phyloP scores from a whole-genome alignment of 352 stramenopile genomes.

The Globisporangium acanthophoron region DNA sequence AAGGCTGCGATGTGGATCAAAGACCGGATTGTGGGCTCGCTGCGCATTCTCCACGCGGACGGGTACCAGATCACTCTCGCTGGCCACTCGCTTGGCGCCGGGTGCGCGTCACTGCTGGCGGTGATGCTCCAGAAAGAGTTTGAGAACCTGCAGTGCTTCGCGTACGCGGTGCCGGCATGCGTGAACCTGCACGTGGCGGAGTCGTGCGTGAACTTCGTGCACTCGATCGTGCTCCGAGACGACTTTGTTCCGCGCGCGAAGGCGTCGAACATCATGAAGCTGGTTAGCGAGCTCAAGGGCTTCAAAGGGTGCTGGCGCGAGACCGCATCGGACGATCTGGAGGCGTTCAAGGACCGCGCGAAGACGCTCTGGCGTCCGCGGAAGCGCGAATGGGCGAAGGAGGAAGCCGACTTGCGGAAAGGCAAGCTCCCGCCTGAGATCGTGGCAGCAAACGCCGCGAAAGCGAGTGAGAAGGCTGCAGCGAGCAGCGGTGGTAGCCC shows the following conservation, averaged over 20 bases:
- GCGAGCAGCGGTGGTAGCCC: neutral
- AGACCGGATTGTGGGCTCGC: conserved; percentile 66
- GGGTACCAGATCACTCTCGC: conserved; percentile 81
- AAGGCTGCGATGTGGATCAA: conserved; percentile 88
- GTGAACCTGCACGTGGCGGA: conserved; percentile 79
- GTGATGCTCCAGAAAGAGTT: conserved; percentile 88
- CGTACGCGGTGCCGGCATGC: conserved; percentile 81
- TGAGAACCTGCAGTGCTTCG: conserved; percentile 72
- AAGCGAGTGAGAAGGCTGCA: neutral
- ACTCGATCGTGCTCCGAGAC: conserved; percentile 82
- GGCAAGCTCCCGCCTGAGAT: conserved; percentile 25
- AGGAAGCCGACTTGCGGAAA: conserved; percentile 51
- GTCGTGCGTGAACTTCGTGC: conserved; percentile 68
- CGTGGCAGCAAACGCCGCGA: neutral
- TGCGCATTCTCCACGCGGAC: conserved; percentile 67
- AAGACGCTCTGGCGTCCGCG: conserved; percentile 79
- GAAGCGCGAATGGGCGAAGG: conserved; percentile 76
- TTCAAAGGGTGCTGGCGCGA: conserved; percentile 82
- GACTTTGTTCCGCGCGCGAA: conserved; percentile 83
- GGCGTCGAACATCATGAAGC: conserved; percentile 75
- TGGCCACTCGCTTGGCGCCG: conserved; percentile 75
- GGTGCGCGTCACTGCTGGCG: conserved; percentile 66
- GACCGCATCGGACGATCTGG: conserved; percentile 71
- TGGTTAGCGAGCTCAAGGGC: conserved; percentile 66
- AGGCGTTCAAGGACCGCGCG: conserved; percentile 75